These are phyloP conservation scores for Vicia sativa DNA, from an alignment of 306 rosid species.

Conservation along the genomic window DNA sequence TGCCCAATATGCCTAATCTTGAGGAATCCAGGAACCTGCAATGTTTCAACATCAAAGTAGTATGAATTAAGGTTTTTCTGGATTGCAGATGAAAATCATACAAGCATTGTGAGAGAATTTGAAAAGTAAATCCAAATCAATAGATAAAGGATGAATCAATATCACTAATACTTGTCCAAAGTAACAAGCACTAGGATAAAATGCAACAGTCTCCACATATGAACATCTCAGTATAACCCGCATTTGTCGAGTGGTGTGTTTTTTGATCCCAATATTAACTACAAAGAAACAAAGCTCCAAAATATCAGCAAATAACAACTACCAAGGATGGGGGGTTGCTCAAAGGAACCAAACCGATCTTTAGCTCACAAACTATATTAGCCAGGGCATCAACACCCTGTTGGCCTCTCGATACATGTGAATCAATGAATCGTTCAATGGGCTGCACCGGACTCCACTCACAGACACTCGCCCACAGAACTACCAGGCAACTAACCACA, in stretches of 20 bases:
- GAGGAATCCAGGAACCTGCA: conserved; percentile 53
- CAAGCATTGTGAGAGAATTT: conserved; percentile 1
- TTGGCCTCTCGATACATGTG: neutral
- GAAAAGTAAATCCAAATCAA: conserved; percentile 19
- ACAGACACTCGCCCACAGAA: neutral
- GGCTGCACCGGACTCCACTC: neutral
- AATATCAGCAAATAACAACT: neutral
- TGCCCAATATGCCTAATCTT: conserved; percentile 58
- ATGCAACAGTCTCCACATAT: neutral
- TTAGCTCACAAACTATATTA: neutral
- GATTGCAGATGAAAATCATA: conserved; percentile 4
- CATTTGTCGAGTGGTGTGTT: neutral
- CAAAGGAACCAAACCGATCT: neutral
- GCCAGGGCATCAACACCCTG: neutral
- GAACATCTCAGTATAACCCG: conserved; percentile 14
- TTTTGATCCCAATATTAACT: neutral
- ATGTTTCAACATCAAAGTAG: conserved; percentile 36
- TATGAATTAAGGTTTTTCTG: conserved; percentile 12
- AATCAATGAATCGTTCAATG: too few species aligned
- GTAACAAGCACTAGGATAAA: conserved; percentile 17
- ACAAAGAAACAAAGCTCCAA: neutral
- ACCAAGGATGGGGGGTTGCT: too few species aligned
- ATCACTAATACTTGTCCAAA: neutral
- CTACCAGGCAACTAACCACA: neutral
- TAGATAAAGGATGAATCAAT: neutral